Base-by-base conservation (phyloP, 2,329 filamentous ascomycete genomes). In the Fusarium sp. region DNA sequence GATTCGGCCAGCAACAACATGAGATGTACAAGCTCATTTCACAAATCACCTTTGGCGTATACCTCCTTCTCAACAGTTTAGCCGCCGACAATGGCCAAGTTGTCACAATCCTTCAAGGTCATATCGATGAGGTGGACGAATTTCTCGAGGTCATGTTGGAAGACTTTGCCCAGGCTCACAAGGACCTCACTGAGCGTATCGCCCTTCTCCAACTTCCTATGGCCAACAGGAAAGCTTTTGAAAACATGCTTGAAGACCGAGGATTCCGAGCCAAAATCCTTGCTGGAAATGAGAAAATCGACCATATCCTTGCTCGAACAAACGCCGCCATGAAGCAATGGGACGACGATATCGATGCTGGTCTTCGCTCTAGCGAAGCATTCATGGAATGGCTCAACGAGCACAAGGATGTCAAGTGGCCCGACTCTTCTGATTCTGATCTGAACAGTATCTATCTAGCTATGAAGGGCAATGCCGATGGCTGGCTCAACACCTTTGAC, bases 121-220 rank as follows among this genome's bases (percentile, higher is more conserved):
- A 98, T 75, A 95, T 98, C 59, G 91, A 97, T 72, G 94, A 98
- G 75, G 87, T 98, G 28, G 95, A 98, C 76, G 89, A 90, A 70
- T 97, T 97, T 71, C 80, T 98, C 31, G 92, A 96, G 75, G 87
- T 91, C 15, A 91, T 92, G 1, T 86, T 92, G 39, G 93, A 96
- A 69, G 94, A 97, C 73, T 88, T 97, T 47, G 85, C 90, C 41
- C 80, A 93, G 48, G 92, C 93, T 5, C 85, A 88, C 40, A 81
- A 87, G 58, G 95, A 98, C 73, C 88, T 98, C 63, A 85, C 86
- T 52, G 90, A 92, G 61, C 88, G 94, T 24, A 88, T 96, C 60
- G 88, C 90, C 57, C 90, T 91, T 73, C 80, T 98, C 49, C 90
- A 90, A 72, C 79, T 97, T 36, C 93, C 94, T 3, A 88, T 98